A percentile compares a stretch with the other conserved stretches of the same genome.
Evolutionary conservation across 2,329 filamentous ascomycete genomes (phyloP).

Genomic region (Sporothrix variecibatus): DNA sequence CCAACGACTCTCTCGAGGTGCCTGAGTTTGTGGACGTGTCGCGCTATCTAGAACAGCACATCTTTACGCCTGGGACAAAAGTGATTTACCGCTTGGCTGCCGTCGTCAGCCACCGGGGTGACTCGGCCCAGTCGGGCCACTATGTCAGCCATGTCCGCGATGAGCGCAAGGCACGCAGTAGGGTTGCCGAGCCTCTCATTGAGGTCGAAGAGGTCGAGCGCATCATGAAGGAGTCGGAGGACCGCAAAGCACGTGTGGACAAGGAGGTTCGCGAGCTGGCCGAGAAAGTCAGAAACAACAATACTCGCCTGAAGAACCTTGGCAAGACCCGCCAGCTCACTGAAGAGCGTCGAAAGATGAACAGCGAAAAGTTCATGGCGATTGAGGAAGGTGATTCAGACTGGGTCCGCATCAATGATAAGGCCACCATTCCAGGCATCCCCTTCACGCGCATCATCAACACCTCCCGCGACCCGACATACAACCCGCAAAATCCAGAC

Average conservation of each 20-base stretch:
- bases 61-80: slow-evolving; percentile 18
- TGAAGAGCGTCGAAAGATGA: background rate
- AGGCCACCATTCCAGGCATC: background rate
- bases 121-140: slow-evolving; percentile 18
- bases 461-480: slow-evolving; percentile 17
- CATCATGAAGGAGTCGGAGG: background rate
- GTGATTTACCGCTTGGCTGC: slow-evolving; percentile 29
- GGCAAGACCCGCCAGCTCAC: background rate
- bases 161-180: background rate
- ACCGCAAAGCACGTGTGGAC: background rate
- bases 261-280: background rate
- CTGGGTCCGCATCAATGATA: slow-evolving; percentile 26
- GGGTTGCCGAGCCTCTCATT: background rate
- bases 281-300: background rate
- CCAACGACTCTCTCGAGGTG: slow-evolving; percentile 13
- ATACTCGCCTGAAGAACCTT: background rate
- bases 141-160: slow-evolving; percentile 28
- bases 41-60: slow-evolving; percentile 28
- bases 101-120: slow-evolving; percentile 28
- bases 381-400: background rate
- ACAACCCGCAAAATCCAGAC: background rate
- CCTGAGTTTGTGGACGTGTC: slow-evolving; percentile 30
- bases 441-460: slow-evolving; percentile 25
- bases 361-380: background rate
- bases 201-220: slow-evolving; percentile 8